Evolutionary conservation across 257 asterid genomes (phyloP).

Genomic region (Penstemon davidsonii): DNA sequence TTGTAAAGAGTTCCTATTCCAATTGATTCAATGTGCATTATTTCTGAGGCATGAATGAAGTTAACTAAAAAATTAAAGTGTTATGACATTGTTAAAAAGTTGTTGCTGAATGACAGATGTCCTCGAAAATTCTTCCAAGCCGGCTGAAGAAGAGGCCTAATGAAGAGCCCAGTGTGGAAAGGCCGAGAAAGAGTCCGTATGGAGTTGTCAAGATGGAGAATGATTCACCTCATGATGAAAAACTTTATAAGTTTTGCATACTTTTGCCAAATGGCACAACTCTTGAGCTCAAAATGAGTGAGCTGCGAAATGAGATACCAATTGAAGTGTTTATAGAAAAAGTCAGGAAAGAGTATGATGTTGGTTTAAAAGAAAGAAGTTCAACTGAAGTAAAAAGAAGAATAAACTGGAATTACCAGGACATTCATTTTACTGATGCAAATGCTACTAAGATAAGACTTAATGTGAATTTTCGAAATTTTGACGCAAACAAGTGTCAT

Average conservation of each 20-base stretch:
- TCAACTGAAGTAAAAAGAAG: conserved; percentile 18
- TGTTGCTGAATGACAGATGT: conserved; percentile 38
- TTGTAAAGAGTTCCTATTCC: background rate
- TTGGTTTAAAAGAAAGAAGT: conserved; percentile 17
- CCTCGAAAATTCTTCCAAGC: conserved; percentile 27
- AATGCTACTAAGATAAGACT: conserved; percentile 29
- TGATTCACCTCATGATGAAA: background rate
- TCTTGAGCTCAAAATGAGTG: conserved; percentile 40
- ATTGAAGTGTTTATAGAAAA: conserved; percentile 35
- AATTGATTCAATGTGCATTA: background rate
- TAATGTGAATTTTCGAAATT: conserved; percentile 32
- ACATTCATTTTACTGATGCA: conserved; percentile 50
- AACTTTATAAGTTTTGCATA: conserved; percentile 41
- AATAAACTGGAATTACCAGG: conserved; percentile 49
- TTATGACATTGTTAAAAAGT: conserved; percentile 1
- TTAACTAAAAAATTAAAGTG: background rate
- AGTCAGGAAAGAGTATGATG: conserved; percentile 30
- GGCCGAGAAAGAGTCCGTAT: conserved; percentile 31
- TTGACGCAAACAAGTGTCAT: conserved; percentile 37
- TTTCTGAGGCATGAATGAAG: background rate
- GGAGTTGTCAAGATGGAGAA: conserved; percentile 19
- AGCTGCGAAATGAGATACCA: conserved; percentile 27
- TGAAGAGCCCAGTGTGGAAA: conserved; percentile 29
- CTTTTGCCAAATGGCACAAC: conserved; percentile 57
- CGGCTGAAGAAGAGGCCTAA: conserved; percentile 40